A percentile compares a stretch with the other conserved stretches of the same genome.
phyloP scores from a whole-genome alignment of 2,329 filamentous ascomycete genomes.

The Calonectria hongkongensis region DNA sequence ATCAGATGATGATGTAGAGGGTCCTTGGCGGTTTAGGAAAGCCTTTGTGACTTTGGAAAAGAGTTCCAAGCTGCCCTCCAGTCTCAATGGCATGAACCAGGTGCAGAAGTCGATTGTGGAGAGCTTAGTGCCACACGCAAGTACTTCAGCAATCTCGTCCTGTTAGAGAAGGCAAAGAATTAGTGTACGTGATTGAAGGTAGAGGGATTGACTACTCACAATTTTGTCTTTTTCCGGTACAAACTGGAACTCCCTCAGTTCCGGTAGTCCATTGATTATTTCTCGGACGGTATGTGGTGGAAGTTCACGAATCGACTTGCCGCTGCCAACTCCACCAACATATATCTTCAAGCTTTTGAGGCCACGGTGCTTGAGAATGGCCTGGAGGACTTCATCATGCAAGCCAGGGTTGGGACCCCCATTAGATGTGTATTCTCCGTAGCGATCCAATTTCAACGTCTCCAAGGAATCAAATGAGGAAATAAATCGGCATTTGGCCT shows the following conservation, averaged over 20 bases:
- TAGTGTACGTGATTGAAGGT: background rate
- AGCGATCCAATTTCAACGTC: slow-evolving; percentile 33
- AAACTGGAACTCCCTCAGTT: slow-evolving; percentile 40
- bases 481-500: slow-evolving; percentile 34
- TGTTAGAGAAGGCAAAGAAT: background rate
- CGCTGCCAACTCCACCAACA: background rate
- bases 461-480: slow-evolving; percentile 46
- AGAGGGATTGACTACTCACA: slow-evolving; percentile 13
- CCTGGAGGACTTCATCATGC: slow-evolving; percentile 29
- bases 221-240: slow-evolving; percentile 24
- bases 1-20: background rate
- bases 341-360: slow-evolving; percentile 38
- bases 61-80: background rate
- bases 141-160: slow-evolving; percentile 31
- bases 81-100: slow-evolving; percentile 18
- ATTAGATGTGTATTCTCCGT: slow-evolving; percentile 13
- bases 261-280: slow-evolving; percentile 39
- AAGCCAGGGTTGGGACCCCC: slow-evolving; percentile 33
- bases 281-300: slow-evolving; percentile 29
- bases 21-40: slow-evolving; percentile 14
- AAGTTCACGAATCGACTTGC: slow-evolving; percentile 30
- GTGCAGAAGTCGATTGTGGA: slow-evolving; percentile 18
- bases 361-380: slow-evolving; percentile 43
- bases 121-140: slow-evolving; percentile 36
- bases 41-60: slow-evolving; percentile 7